These are phyloP conservation scores for Aphanomyces cochlioides DNA, from an alignment of 352 stramenopile genomes.

Conservation along the genomic window DNA sequence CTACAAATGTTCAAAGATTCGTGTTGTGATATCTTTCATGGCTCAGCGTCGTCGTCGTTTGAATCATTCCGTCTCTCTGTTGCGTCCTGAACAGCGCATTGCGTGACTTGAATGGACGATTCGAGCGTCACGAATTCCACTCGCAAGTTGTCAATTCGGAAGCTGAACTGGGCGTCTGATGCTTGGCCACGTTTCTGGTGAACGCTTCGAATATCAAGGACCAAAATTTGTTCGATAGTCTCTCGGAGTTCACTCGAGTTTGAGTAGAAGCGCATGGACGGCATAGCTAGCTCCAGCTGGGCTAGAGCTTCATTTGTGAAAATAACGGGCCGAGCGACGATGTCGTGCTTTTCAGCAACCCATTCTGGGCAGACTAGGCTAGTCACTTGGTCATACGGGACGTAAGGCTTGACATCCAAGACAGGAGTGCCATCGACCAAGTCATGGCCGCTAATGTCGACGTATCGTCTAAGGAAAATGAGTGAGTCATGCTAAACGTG, in stretches of 20 bases:
- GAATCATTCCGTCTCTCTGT: no score
- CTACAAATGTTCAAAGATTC: conserved; percentile 1
- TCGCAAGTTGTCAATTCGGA: conserved; percentile 67
- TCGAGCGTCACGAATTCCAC: conserved; percentile 75
- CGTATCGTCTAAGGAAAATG: conserved; percentile 41
- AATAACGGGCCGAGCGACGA: conserved; percentile 44
- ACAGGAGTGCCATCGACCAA: conserved; percentile 96
- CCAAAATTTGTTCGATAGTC: conserved; percentile 76
- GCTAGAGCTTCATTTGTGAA: conserved; percentile 47
- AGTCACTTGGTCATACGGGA: conserved; percentile 73
- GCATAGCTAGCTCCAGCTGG: conserved; percentile 43
- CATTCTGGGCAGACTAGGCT: conserved; percentile 60
- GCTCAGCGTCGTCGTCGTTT: not conserved
- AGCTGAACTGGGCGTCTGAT: conserved; percentile 51
- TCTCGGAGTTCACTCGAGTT: conserved; percentile 45
- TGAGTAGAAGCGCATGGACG: conserved; percentile 60
- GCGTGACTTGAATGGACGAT: conserved; percentile 55
- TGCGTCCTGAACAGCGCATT: not conserved
- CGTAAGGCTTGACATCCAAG: conserved; percentile 98
- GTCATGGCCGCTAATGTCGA: conserved; percentile 92
- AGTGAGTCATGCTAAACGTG: not conserved
- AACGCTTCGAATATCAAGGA: conserved; percentile 78
- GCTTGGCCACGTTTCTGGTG: conserved; percentile 68
- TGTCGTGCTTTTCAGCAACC: conserved; percentile 58
- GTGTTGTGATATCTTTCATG: not conserved